Evolutionary conservation across 495 filamentous ascomycete species (phyloP), one percentile per base, ranked within the genome.

Genomic region (Terfezia boudieri): DNA sequence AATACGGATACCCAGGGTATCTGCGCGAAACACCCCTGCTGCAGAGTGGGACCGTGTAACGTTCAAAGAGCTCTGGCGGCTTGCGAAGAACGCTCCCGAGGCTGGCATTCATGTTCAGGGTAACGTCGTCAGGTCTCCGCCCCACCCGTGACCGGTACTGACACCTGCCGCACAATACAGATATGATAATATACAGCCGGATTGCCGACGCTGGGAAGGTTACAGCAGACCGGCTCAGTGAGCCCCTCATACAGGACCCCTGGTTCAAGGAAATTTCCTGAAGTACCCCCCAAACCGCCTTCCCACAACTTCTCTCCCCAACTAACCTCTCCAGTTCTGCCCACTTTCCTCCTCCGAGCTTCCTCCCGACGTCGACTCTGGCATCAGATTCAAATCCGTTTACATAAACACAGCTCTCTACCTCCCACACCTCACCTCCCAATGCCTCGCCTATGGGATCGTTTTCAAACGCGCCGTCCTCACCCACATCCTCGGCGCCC

Each of bases 391-490:
- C 64, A 84, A 74, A 2, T 88, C 83, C 0, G 81, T 93, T 23
- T 95, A 87, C 68, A 88, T 96, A 64, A 95, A 96, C 70, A 81
- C 82, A 0, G 78, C 83, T 50, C 60, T 94, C 54, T 94, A 94
- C 70, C 78, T 93, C 10, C 79, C 85, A 9, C 94, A 83, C 75
- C 77, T 96, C 0, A 68, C 81, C 0, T 78, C 79, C 2, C 79
- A 88, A 66, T 93, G 85, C 69, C 72, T 80, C 8, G 73, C 72
- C 57, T 73, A 74, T 50, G 85, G 84, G 9, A 79, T 82, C 0
- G 67, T 75, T 5, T 71, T 96, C 63, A 76, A 66, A 38, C 70
- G 77, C n/a, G 73, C 63, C 0, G 56, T 67, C 8, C 55, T 90
- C 43, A 68, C 69, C 26, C 86, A 96, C 62, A 74, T 98, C 49